Conservation (phyloP, 2,329 filamentous ascomycete genomes). For the Fusarium torreyae region DNA sequence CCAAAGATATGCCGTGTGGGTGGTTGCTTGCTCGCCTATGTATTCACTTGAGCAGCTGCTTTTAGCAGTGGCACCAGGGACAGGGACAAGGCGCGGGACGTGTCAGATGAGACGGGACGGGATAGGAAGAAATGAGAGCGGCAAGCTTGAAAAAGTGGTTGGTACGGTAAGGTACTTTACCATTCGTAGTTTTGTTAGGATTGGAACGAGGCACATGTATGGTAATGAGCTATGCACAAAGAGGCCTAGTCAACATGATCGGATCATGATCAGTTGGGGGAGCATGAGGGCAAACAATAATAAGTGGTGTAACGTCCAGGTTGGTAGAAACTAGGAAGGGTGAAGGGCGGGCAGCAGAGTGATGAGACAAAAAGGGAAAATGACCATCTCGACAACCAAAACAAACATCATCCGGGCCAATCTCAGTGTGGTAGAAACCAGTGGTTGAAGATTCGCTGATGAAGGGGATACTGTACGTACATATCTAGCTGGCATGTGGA, state of each 20-base stretch:
- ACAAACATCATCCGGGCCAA: constrained; percentile 22
- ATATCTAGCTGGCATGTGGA: constrained; percentile 40
- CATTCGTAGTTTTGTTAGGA: neutral
- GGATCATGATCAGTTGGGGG: constrained; percentile 33
- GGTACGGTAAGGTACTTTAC: neutral
- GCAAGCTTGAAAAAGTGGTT: constrained; percentile 20
- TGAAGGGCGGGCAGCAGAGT: constrained; percentile 15
- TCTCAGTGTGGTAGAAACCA: constrained; percentile 23
- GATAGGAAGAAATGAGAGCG: constrained; percentile 32
- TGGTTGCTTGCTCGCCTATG: constrained; percentile 15
- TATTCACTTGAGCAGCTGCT: constrained; percentile 22
- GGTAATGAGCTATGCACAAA: constrained; percentile 13
- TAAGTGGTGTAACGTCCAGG: constrained; percentile 17
- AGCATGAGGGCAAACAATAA: constrained; percentile 28
- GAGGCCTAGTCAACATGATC: constrained; percentile 21
- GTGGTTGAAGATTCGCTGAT: constrained; percentile 14
- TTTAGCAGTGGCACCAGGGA: constrained; percentile 27
- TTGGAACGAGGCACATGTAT: constrained; percentile 1
- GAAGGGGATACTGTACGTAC: constrained; percentile 13
- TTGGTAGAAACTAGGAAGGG: constrained; percentile 7
- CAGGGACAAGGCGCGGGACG: constrained; percentile 36
- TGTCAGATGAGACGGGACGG: constrained; percentile 39
- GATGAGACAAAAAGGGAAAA: constrained; percentile 24
- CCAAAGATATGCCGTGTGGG: constrained; percentile 36
- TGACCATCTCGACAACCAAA: constrained; percentile 10